Conservation (phyloP, 2,329 filamentous ascomycete species). For the Raffaelea arxii region DNA sequence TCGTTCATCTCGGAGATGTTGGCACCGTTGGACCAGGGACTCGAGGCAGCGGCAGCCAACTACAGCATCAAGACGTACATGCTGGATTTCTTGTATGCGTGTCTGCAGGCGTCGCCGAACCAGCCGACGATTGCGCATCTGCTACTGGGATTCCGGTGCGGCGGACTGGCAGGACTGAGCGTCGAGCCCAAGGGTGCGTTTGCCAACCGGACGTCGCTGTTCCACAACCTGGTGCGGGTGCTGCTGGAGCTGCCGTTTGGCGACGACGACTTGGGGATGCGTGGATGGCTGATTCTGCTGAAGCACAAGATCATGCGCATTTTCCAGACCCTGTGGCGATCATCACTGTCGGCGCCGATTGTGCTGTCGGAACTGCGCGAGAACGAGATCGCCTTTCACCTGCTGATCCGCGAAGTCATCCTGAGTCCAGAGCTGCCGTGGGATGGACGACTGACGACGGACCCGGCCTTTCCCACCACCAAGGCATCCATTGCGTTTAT, state of each 20-base stretch:
- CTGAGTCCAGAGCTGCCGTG: constrained; percentile 61
- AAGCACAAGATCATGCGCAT: constrained; percentile 63
- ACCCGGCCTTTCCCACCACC: constrained; percentile 58
- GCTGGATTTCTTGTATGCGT: constrained; percentile 75
- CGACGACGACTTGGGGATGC: constrained; percentile 47
- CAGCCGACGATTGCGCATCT: constrained; percentile 84
- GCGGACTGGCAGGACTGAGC: constrained; percentile 58
- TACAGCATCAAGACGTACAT: constrained; percentile 79
- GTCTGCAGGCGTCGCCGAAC: constrained; percentile 63
- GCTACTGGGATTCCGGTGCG: constrained; percentile 77
- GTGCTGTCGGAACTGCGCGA: constrained; percentile 71
- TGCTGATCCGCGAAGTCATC: constrained; percentile 63
- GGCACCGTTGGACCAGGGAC: constrained; percentile 61
- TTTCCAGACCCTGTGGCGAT: constrained; percentile 73
- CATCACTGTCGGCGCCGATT: constrained; percentile 64
- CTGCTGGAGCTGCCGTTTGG: constrained; percentile 58
- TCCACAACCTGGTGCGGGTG: constrained; percentile 72
- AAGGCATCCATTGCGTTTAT: constrained; percentile 60
- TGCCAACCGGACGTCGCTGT: constrained; percentile 61
- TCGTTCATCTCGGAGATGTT: constrained; percentile 62
- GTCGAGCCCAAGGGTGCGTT: constrained; percentile 63
- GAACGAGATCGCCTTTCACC: constrained; percentile 69
- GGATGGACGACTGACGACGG: constrained; percentile 55
- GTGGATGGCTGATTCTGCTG: constrained; percentile 59
- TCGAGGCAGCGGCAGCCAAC: constrained; percentile 56